Evolutionary conservation across 2,329 filamentous ascomycete species (phyloP).

Genomic region (Arthrobotrys sphaeroides): DNA sequence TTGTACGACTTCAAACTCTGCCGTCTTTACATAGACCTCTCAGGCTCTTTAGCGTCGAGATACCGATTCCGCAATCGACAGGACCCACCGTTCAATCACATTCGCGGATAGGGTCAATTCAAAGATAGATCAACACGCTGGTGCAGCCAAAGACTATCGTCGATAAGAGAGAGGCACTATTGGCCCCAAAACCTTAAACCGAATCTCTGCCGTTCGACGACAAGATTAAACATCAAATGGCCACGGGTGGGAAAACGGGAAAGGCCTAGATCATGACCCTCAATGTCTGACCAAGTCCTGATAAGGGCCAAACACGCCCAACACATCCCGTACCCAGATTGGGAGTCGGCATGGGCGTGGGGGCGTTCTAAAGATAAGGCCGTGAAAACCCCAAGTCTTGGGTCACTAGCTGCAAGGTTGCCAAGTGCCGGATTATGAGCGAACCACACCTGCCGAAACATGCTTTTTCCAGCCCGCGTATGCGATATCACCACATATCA

Average conservation of each 20-base stretch:
- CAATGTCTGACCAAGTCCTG: not conserved
- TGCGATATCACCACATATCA: conserved; percentile 13
- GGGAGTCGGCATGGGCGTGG: conserved; percentile 32
- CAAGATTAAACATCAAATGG: not conserved
- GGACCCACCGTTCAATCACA: not conserved
- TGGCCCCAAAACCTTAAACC: not conserved
- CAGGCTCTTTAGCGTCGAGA: not conserved
- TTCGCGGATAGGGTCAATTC: not conserved
- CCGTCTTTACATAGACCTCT: not conserved
- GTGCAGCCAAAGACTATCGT: not conserved
- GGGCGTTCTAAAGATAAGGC: conserved; percentile 39
- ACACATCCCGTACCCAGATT: conserved; percentile 43
- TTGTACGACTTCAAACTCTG: conserved; percentile 9
- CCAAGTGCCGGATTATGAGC: conserved; percentile 21
- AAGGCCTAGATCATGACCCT: not conserved
- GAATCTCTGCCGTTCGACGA: not conserved
- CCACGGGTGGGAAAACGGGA: not conserved
- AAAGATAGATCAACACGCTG: not conserved
- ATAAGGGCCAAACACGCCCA: conserved; percentile 20
- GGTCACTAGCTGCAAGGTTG: conserved; percentile 34
- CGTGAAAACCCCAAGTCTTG: conserved; percentile 26
- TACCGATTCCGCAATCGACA: not conserved
- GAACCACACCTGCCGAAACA: conserved; percentile 23
- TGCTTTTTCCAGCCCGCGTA: conserved; percentile 3
- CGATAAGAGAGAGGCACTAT: not conserved